Evolutionary conservation across 2,329 filamentous ascomycete species (phyloP).

Genomic region (Colletotrichum chrysophilum): DNA sequence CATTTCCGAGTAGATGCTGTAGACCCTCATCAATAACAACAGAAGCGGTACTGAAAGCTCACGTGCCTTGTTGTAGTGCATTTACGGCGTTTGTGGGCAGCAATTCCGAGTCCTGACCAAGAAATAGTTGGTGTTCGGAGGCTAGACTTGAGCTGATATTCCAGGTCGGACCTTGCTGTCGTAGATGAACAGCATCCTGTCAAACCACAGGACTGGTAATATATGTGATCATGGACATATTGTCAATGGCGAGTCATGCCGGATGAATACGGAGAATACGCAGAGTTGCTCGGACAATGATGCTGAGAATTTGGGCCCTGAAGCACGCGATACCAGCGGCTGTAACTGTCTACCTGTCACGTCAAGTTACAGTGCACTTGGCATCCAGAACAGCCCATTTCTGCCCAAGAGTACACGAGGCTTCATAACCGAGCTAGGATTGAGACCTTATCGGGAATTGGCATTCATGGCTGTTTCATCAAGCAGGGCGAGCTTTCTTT

Average conservation of each 20-base stretch:
- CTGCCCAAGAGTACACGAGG: background rate
- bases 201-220: background rate
- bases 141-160: background rate
- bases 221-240: background rate
- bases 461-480: background rate
- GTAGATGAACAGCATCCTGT: background rate
- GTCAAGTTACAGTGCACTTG: background rate
- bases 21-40: background rate
- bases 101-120: fast-evolving
- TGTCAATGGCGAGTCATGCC: background rate
- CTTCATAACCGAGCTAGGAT: background rate
- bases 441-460: background rate
- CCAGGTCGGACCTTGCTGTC: background rate
- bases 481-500: background rate
- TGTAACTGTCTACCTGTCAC: background rate
- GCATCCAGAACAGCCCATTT: background rate
- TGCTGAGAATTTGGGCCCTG: background rate
- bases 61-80: background rate
- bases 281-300: background rate
- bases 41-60: background rate
- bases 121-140: background rate
- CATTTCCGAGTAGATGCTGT: background rate
- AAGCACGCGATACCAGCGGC: background rate
- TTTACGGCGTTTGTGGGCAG: background rate
- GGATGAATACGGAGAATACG: background rate